Base-by-base conservation (phyloP, 2,329 filamentous ascomycete genomes). In the Aspergillus clavatus region DNA sequence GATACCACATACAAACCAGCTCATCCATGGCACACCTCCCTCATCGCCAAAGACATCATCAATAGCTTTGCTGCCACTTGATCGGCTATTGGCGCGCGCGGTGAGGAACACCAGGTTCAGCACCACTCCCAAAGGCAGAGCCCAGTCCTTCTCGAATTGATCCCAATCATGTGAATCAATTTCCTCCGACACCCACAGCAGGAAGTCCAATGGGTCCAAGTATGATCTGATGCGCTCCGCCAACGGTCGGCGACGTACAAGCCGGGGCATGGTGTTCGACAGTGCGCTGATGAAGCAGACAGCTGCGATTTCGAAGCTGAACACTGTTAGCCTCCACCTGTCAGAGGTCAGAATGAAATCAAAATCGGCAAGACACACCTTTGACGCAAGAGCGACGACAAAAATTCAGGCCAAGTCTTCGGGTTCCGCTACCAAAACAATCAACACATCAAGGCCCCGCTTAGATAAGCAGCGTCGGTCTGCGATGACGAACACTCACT, bases 121-220 rank as follows among this genome's bases (percentile, higher is more conserved):
- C 0, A 65, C 78, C 22, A 95, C 57, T 4, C 89, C 91, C 14
- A 95, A 72, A 41, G 87, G 83, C 4, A 82, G 80, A 21, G 88
- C 86, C 66, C 88, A 85, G 27, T 82, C 72, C 55, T 87, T 84
- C 50, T 82, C 73, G 49, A 80, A 73, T 16, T 91, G 88, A 56
- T 96, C 87, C 83, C 89, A 94, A 58, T 95, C 87, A 61, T 86
- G 84, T 22, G 89, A 89, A 64, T 96, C 90, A 48, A 98, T 79
- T 70, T 95, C 88, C 65, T 97, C 91, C 0, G 88, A 94, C 2
- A 95, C 69, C 86, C 89, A 95, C 14, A 98, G 81, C 43, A 93
- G 72, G 61, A 91, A 87, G 70, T 98, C 93, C 72, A 87, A 84
- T 3, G 88, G 89, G 62, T 97, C 91, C 47, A 96, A 73, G 66